Base-by-base conservation (phyloP, 495 filamentous ascomycete genomes). In the Zalerion maritima region DNA sequence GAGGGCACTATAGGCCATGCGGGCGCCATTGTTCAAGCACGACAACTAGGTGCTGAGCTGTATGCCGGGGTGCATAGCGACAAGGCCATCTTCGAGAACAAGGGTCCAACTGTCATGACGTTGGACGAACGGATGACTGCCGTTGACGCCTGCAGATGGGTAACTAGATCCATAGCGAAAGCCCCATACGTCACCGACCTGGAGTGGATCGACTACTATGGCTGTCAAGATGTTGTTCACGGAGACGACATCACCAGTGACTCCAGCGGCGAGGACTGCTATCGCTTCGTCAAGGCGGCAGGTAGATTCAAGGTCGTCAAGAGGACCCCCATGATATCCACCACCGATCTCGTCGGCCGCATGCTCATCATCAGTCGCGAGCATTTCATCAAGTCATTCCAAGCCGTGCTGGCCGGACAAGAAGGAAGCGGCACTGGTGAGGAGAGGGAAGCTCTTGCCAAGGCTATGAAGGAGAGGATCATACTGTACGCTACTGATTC, bases 101-200 rank as follows among this genome's bases (percentile, higher is more conserved):
- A 99, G 56, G 89, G 89, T 5, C 91, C 91, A 2, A 94, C 87
- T 3, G 89, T 99, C 29, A 99, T 99, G 89, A 83, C 70, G 26
- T 62, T 94, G 31, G 58, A 73, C 31, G 89, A 99, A 62, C 80
- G 89, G 73, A 61, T 91, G 29, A 67, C 82, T 27, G 85, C 91
- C 18, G 82, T 86, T 10, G 78, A 93, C 41, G 89, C 89, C 35
- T 94, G 87, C 56, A 79, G 91, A 17, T 99, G 91, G 86, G 74
- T 81, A 12, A 85, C 87, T 31, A 62, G 66, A 21, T 78, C 79
- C 16, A 68, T 99, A 14, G 73, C 86, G 3, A 55, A 78, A 50
- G 86, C 89, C 14, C 89, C 89, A 8, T 99, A 99, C 56, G 91
- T 99, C 24, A 99, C 89, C 17, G 75, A 74, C 29, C 66, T 96